Evolutionary conservation across 179 eudicot species (phyloP).

Genomic region (Pouteria campechiana): DNA sequence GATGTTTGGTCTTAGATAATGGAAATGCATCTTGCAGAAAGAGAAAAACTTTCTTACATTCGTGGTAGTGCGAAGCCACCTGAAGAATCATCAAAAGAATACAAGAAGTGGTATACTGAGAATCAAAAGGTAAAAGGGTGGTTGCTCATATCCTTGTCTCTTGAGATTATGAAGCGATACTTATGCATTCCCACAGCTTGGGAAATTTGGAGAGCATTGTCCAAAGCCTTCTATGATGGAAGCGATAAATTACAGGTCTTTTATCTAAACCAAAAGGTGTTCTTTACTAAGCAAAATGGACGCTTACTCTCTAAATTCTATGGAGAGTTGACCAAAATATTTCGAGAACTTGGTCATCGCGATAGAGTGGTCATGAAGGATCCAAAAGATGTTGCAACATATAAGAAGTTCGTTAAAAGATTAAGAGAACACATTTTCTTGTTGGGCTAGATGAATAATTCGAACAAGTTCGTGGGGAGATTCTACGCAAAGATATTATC

Average conservation of each 20-base stretch:
- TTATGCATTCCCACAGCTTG: neutral
- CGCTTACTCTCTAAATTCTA: neutral
- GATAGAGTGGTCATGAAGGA: neutral
- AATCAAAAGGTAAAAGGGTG: constrained; percentile 1
- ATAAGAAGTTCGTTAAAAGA: constrained; percentile 1
- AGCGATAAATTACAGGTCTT: constrained; percentile 1
- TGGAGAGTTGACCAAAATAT: neutral
- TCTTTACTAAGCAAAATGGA: neutral
- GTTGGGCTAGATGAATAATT: constrained; percentile 7
- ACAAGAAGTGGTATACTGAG: constrained; percentile 11
- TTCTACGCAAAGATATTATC: neutral
- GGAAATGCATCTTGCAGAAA: constrained; percentile 16
- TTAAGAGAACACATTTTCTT: constrained; percentile 7
- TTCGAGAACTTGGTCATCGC: constrained; percentile 3
- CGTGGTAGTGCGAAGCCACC: neutral
- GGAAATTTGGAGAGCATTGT: constrained; percentile 3
- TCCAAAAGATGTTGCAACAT: neutral
- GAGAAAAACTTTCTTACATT: constrained; percentile 6
- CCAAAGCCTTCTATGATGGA: constrained; percentile 9
- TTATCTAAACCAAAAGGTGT: constrained; percentile 3
- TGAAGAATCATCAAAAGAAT: neutral
- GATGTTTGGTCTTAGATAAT: constrained; percentile 14
- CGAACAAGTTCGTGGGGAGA: constrained; percentile 11
- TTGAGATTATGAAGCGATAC: neutral
- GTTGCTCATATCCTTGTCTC: constrained; percentile 1